Conservation (phyloP, 768 basidiomycete genomes). For the Xanthoconium purpureum region DNA sequence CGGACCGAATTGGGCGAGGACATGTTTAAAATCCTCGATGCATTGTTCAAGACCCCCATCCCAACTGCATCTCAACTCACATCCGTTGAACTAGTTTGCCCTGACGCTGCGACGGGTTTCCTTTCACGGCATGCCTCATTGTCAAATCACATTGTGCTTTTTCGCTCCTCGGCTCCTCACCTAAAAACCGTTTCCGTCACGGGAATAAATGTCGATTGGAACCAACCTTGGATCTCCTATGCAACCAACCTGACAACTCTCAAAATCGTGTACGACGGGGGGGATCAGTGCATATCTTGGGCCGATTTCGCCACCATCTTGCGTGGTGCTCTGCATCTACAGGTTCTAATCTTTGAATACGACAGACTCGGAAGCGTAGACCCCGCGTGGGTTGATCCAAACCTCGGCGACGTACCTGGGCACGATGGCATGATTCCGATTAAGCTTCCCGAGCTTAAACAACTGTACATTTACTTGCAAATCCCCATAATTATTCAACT, state of each 20-base stretch:
- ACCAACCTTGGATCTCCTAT: neutral
- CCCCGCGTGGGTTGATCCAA: neutral
- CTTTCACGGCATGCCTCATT: neutral
- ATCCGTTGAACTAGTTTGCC: neutral
- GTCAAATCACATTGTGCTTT: neutral
- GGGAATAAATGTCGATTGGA: neutral
- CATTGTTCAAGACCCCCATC: neutral
- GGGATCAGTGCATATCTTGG: neutral
- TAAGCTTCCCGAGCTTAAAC: neutral
- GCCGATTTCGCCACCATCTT: neutral
- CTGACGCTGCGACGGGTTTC: neutral
- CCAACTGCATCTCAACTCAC: neutral
- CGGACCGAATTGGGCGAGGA: fast-evolving
- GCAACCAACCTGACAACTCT: neutral
- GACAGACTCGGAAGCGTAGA: neutral
- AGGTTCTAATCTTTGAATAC: neutral
- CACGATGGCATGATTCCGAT: neutral
- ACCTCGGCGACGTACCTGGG: too few relatives aligned
- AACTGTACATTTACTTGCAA: neutral
- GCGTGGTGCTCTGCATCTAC: neutral
- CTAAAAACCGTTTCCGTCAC: neutral
- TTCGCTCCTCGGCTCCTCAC: neutral
- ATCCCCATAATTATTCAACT: neutral
- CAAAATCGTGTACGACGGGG: neutral
- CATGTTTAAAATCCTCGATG: neutral